A percentile compares a stretch with the other conserved stretches of the same genome.
Evolutionary conservation across 768 basidiomycete genomes (phyloP).

Genomic region (Cystofilobasidium bisporidii): DNA sequence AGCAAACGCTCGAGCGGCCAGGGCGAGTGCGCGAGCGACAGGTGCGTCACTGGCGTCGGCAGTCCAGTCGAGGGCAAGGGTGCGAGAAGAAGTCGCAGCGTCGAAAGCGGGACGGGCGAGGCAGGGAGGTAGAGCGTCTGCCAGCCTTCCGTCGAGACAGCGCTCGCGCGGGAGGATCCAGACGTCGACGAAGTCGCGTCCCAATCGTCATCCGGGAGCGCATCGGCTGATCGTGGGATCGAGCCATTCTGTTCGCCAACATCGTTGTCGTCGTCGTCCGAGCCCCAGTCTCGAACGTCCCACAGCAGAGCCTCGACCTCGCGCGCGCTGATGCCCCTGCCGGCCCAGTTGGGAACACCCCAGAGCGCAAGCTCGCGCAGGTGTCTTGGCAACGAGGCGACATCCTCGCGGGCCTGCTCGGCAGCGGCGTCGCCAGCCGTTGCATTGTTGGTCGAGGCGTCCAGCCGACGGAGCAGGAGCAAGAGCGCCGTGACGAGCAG

Average conservation of each 20-base stretch:
- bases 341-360: background rate
- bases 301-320: background rate
- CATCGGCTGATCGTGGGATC: background rate
- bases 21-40: background rate
- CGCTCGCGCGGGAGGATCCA: background rate
- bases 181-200: background rate
- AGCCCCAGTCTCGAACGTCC: background rate
- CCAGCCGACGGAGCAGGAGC: background rate
- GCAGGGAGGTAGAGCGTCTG: background rate
- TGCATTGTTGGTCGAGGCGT: background rate
- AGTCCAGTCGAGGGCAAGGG: background rate
- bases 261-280: background rate
- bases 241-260: background rate
- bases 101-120: background rate
- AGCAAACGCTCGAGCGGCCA: background rate
- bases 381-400: background rate
- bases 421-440: background rate
- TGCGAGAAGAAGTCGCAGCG: background rate
- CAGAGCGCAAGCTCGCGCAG: background rate
- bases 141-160: background rate
- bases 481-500: background rate
- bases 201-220: background rate
- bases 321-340: background rate
- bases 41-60: constrained; percentile 1
- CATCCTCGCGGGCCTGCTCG: background rate